Conservation (phyloP, 768 basidiomycete species). For the Lyophyllum atratum region DNA sequence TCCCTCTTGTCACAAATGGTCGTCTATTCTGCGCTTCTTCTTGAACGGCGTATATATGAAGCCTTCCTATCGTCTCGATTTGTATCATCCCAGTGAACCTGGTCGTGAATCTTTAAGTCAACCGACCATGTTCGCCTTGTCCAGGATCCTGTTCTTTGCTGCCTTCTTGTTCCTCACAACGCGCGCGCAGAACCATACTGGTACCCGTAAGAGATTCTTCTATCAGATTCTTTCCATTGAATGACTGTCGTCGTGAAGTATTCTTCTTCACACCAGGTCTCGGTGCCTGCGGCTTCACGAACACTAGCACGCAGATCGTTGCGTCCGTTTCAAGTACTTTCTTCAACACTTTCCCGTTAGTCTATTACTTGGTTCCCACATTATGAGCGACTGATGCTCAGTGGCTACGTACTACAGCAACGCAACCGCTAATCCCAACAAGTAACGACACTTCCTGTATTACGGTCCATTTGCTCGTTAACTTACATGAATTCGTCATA, state of each 20-base stretch:
- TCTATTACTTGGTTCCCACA: background rate
- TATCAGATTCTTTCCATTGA: background rate
- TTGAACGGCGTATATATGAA: background rate
- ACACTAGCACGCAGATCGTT: slow-evolving; percentile 32
- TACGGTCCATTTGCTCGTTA: background rate
- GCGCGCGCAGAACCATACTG: slow-evolving; percentile 13
- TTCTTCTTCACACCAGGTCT: slow-evolving; percentile 36
- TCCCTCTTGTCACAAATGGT: background rate
- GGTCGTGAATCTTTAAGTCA: background rate
- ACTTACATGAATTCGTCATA: slow-evolving; percentile 2
- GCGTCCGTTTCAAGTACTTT: slow-evolving; percentile 35
- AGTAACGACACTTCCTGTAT: slow-evolving; percentile 11
- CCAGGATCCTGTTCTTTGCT: background rate
- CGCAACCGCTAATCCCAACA: slow-evolving; percentile 28
- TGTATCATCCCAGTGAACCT: background rate
- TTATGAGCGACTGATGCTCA: background rate
- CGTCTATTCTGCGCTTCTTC: background rate
- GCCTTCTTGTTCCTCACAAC: background rate
- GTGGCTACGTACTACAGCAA: slow-evolving; percentile 14
- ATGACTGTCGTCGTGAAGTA: slow-evolving; percentile 18
- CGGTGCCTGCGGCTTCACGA: slow-evolving; percentile 41
- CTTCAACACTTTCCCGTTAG: slow-evolving; percentile 38
- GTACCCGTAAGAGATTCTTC: slow-evolving; percentile 4
- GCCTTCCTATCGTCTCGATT: background rate
- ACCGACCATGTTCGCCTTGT: background rate